These are phyloP conservation scores for Sporothrix protearum DNA, from an alignment of 2,329 filamentous ascomycete species.

Conservation along the genomic window DNA sequence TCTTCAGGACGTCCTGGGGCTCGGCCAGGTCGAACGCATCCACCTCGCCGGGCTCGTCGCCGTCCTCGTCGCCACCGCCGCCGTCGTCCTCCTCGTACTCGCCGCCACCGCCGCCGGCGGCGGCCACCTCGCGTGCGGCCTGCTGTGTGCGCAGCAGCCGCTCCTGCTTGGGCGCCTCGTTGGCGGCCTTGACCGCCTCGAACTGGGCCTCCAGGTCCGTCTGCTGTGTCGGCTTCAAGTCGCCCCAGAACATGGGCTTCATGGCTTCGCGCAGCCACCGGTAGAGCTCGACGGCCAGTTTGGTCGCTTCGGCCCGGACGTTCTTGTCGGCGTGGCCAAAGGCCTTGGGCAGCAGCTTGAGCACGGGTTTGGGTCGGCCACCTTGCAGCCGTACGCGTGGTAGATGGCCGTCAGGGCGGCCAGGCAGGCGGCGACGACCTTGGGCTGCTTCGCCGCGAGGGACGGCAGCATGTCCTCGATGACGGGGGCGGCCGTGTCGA, in stretches of 20 bases:
- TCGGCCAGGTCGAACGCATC: constrained; percentile 81
- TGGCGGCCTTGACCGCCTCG: constrained; percentile 74
- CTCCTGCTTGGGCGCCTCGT: constrained; percentile 85
- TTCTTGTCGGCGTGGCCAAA: constrained; percentile 99
- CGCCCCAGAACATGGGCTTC: constrained; percentile 96
- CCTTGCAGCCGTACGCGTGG: constrained; percentile 93
- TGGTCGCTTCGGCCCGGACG: constrained; percentile 88
- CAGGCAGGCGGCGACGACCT: constrained; percentile 71
- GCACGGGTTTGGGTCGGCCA: constrained; percentile 88
- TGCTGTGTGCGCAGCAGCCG: constrained; percentile 85
- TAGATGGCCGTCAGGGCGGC: constrained; percentile 77
- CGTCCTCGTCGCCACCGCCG: constrained; percentile 52
- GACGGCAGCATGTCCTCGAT: constrained; percentile 86
- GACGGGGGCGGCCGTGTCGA: constrained; percentile 79
- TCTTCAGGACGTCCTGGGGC: constrained; percentile 79
- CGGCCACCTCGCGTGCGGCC: constrained; percentile 69
- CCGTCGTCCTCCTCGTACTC: constrained; percentile 56
- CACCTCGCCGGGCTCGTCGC: constrained; percentile 65
- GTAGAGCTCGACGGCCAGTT: constrained; percentile 89
- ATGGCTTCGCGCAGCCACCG: constrained; percentile 96
- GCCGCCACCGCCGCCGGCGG: constrained; percentile 60
- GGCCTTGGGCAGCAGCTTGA: constrained; percentile 84
- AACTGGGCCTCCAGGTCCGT: constrained; percentile 90
- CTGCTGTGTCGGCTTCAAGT: constrained; percentile 93
- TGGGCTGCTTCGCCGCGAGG: constrained; percentile 84